These are phyloP conservation scores for Orbilia blumenaviensis DNA, from an alignment of 2,329 filamentous ascomycete species.

Conservation along the genomic window DNA sequence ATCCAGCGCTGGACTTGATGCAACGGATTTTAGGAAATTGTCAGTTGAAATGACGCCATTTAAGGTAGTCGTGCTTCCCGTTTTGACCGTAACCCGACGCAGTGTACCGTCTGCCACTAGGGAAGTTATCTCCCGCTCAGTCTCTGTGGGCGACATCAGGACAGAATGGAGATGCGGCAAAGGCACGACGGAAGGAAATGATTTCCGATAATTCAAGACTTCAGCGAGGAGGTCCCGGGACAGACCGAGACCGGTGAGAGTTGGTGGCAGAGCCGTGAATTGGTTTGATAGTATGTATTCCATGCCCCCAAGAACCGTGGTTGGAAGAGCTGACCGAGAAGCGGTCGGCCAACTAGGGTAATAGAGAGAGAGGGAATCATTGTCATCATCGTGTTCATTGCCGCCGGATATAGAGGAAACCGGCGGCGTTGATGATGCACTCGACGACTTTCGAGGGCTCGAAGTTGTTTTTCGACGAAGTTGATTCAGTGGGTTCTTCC, in stretches of 20 bases:
- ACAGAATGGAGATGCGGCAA: slow-evolving; percentile 38
- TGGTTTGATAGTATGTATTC: slow-evolving; percentile 19
- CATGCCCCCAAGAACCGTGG: slow-evolving; percentile 34
- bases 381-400: neutral
- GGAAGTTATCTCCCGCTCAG: slow-evolving; percentile 32
- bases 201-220: slow-evolving; percentile 35
- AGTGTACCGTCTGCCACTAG: slow-evolving; percentile 38
- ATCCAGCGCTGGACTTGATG: slow-evolving; percentile 17
- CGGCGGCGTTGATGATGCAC: slow-evolving; percentile 2
- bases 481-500: slow-evolving; percentile 45
- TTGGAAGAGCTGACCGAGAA: slow-evolving; percentile 6
- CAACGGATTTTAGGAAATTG: slow-evolving; percentile 42
- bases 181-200: slow-evolving; percentile 44
- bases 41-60: slow-evolving; percentile 44
- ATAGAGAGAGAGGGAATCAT: neutral
- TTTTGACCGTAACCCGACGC: slow-evolving; percentile 31
- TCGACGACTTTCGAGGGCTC: slow-evolving; percentile 17
- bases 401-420: neutral
- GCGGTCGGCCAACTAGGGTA: slow-evolving; percentile 26
- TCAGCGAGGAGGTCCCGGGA: slow-evolving; percentile 48
- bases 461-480: slow-evolving; percentile 31
- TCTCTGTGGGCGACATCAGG: slow-evolving; percentile 37
- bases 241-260: slow-evolving; percentile 51
- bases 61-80: slow-evolving; percentile 13
- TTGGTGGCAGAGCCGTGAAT: slow-evolving; percentile 51